Evolutionary conservation across 192 early-diverging fungal genomes (phyloP).

Genomic region (Coemansia erecta): DNA sequence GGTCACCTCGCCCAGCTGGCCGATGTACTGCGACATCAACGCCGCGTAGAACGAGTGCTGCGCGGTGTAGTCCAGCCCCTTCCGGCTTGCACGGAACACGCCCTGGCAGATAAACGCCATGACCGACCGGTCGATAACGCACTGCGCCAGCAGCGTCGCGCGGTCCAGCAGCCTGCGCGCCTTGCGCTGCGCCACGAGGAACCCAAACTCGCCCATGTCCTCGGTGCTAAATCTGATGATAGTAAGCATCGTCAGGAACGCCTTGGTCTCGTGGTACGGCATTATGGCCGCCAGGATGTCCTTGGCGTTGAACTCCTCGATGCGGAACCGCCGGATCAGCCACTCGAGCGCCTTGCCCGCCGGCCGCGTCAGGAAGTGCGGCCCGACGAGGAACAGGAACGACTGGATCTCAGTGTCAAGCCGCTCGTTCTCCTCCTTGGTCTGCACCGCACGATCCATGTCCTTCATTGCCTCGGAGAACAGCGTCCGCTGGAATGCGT

Average conservation of each 20-base stretch:
- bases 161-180: constrained; percentile 64
- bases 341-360: constrained; percentile 89
- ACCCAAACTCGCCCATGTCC: constrained; percentile 37
- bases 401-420: constrained; percentile 72
- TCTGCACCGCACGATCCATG: constrained; percentile 75
- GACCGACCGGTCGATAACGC: constrained; percentile 64
- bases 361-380: constrained; percentile 81
- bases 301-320: constrained; percentile 87
- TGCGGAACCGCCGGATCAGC: constrained; percentile 79
- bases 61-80: constrained; percentile 28
- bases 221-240: constrained; percentile 67
- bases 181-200: constrained; percentile 45
- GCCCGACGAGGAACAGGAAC: constrained; percentile 78
- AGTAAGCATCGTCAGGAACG: constrained; percentile 79
- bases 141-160: constrained; percentile 65
- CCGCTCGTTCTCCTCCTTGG: constrained; percentile 73
- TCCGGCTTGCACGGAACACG: constrained; percentile 43
- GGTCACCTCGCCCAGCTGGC: constrained; percentile 23
- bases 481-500: constrained; percentile 65
- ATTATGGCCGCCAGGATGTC: constrained; percentile 72
- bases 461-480: constrained; percentile 81
- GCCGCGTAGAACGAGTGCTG: constrained; percentile 42
- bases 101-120: constrained; percentile 77
- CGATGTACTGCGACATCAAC: constrained; percentile 43
- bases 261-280: constrained; percentile 92